Percentiles rank a stretch among this genome's conserved stretches.
Conservation (phyloP, 192 early-diverging fungal genomes). For the Linnemannia elongata region DNA sequence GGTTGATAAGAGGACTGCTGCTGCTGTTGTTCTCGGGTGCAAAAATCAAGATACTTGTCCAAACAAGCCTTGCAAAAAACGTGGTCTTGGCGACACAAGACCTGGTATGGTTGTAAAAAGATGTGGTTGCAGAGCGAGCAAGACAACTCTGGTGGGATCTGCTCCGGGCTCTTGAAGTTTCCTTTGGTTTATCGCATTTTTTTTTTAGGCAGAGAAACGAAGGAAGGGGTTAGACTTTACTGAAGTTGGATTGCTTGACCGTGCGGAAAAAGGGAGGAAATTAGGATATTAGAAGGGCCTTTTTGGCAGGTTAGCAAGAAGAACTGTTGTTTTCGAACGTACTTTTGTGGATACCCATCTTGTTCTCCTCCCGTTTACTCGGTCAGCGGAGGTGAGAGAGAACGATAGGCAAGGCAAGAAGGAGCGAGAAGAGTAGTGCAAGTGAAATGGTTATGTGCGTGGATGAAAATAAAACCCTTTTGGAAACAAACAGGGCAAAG, state of each 20-base stretch:
- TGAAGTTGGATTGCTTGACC: background rate
- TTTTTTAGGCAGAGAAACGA: background rate
- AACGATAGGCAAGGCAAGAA: background rate
- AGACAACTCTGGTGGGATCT: conserved; percentile 9
- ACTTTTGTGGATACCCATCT: conserved; percentile 40
- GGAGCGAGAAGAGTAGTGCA: too few relatives aligned
- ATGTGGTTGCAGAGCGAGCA: conserved; percentile 26
- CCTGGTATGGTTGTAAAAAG: conserved; percentile 25
- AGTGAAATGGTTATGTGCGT: too few relatives aligned
- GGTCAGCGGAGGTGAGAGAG: background rate
- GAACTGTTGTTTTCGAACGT: background rate
- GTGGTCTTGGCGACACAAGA: conserved; percentile 29
- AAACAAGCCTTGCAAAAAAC: conserved; percentile 38
- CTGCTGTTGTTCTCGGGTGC: background rate
- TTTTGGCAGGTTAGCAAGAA: background rate
- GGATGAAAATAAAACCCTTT: too few relatives aligned
- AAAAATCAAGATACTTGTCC: conserved; percentile 19
- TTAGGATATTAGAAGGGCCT: too few relatives aligned
- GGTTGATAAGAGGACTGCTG: background rate
- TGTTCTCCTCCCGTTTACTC: too few relatives aligned
- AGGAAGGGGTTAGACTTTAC: background rate
- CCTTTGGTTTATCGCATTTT: background rate
- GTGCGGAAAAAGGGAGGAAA: too few relatives aligned
- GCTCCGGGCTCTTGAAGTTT: conserved; percentile 13
- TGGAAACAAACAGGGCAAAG: background rate